These are phyloP conservation scores for Umbilicaria muhlenbergii DNA, from an alignment of 495 filamentous ascomycete genomes.

Conservation along the genomic window DNA sequence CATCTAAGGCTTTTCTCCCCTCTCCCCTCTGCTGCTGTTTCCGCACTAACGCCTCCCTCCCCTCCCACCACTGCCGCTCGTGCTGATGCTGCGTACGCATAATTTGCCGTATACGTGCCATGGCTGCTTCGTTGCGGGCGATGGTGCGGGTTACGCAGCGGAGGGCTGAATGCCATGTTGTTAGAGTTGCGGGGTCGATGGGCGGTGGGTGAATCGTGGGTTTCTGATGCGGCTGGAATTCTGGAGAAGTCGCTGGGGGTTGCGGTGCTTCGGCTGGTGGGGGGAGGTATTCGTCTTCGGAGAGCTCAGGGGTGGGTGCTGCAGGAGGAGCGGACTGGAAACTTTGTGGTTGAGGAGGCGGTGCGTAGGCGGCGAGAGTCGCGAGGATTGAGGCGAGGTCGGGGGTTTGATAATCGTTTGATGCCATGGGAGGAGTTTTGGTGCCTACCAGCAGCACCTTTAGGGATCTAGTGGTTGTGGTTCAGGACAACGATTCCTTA, in stretches of 20 bases:
- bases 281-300: not conserved
- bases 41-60: constrained; percentile 31
- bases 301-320: not conserved
- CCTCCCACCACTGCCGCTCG: constrained; percentile 48
- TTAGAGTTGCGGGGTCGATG: constrained; percentile 40
- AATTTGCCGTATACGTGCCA: constrained; percentile 31
- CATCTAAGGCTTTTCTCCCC: constrained; percentile 36
- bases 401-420: constrained; percentile 22
- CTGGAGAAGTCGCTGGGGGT: not conserved
- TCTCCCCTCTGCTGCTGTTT: constrained; percentile 33
- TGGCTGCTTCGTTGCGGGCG: constrained; percentile 28
- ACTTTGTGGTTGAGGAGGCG: constrained; percentile 7
- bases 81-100: constrained; percentile 48
- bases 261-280: not conserved
- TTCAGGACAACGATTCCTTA: too few species aligned
- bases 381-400: constrained; percentile 38
- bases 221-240: not conserved
- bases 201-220: constrained; percentile 4
- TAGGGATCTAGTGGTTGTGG: too few species aligned
- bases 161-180: constrained; percentile 46
- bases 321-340: not conserved
- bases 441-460: too few species aligned
- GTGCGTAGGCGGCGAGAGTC: constrained; percentile 30
- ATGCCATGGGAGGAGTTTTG: constrained; percentile 15
- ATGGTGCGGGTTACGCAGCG: constrained; percentile 45